Evolutionary conservation across 257 asterid genomes (phyloP).

Genomic region (Solanum dulcamara): DNA sequence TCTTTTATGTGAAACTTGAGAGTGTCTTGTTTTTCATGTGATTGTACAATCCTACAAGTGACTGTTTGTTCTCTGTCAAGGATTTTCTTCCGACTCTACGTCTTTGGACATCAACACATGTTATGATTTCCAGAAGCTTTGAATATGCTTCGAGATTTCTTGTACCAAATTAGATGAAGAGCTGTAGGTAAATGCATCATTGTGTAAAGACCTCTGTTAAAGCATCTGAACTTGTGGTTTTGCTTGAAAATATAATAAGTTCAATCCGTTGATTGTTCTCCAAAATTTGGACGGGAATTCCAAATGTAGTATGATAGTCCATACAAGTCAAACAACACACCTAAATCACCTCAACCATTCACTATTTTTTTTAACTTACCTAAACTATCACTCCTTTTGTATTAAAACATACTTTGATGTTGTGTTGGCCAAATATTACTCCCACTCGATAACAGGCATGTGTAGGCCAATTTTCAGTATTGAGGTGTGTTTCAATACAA

Average conservation of each 20-base stretch:
- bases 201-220: not conserved
- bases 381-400: no score
- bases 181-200: not conserved
- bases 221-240: not conserved
- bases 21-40: not conserved
- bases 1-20: not conserved
- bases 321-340: no score
- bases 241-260: not conserved
- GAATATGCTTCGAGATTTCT: not conserved
- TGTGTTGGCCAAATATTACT: not conserved
- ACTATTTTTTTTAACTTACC: not conserved
- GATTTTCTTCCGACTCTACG: not conserved
- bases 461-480: not conserved
- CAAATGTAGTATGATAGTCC: not conserved
- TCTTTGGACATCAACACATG: not conserved
- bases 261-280: not conserved
- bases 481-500: not conserved
- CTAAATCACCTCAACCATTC: not conserved
- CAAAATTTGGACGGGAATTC: not conserved
- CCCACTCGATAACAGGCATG: not conserved
- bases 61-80: not conserved
- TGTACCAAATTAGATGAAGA: not conserved
- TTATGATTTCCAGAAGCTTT: not conserved
- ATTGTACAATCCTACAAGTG: not conserved
- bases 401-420: not conserved